Conservation (phyloP, 2,329 filamentous ascomycete genomes). For the Cladophialophora chaetospira region DNA sequence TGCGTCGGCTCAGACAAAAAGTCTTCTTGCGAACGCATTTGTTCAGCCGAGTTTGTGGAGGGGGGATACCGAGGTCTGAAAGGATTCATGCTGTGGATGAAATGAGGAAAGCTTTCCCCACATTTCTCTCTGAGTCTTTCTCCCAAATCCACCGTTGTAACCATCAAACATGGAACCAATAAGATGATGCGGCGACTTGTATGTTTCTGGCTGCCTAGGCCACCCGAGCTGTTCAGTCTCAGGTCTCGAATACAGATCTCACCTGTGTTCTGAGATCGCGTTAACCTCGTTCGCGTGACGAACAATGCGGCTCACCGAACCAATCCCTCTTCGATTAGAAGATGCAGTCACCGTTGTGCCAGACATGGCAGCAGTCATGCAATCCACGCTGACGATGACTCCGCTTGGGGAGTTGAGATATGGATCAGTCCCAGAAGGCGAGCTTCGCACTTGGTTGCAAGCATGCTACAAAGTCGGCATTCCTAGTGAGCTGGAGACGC, state of each 20-base stretch:
- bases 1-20: background rate
- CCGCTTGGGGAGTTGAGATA: slow-evolving; percentile 15
- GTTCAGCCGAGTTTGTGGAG: no score
- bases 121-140: no score
- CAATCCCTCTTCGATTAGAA: background rate
- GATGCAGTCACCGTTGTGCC: background rate
- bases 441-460: slow-evolving; percentile 12
- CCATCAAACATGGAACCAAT: no score
- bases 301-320: slow-evolving; percentile 3
- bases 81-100: no score
- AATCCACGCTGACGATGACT: slow-evolving; percentile 8
- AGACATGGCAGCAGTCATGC: slow-evolving; percentile 12
- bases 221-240: no score
- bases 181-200: no score
- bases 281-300: no score
- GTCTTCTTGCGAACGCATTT: background rate
- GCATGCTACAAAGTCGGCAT: slow-evolving; percentile 3
- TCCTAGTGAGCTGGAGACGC: background rate
- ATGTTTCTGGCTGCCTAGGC: no score
- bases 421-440: background rate
- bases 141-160: no score
- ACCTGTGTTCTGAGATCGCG: no score
- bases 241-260: no score
- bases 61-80: background rate
- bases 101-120: no score